Evolutionary conservation across 331 rosid genomes (phyloP).

Genomic region (Spiraea crenata): DNA sequence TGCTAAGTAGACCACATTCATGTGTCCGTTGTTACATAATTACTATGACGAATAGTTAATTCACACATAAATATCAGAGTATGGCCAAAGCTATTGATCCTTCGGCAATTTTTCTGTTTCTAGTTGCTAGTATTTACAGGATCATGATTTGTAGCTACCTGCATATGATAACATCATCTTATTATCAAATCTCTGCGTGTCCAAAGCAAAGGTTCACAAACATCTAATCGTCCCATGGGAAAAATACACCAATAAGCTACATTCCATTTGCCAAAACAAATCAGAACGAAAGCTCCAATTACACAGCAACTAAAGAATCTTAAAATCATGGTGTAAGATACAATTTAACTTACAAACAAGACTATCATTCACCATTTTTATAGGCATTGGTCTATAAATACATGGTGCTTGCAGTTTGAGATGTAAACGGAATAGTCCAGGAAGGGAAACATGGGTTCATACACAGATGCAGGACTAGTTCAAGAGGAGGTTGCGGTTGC

Average conservation of each 20-base stretch:
- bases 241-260: neutral
- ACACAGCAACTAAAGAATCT: neutral
- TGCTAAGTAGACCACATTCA: neutral
- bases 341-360: constrained; percentile 9
- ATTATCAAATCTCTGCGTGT: neutral
- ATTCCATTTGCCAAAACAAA: neutral
- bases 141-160: neutral
- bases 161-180: no score
- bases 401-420: no score
- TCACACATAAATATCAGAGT: no score
- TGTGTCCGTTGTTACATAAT: neutral
- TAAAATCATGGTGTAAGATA: neutral
- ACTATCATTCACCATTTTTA: neutral
- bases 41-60: neutral
- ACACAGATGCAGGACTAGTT: neutral
- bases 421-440: no score
- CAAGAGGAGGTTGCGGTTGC: neutral
- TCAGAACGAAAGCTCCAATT: neutral
- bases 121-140: neutral
- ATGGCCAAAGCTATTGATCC: neutral
- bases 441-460: constrained; percentile 3
- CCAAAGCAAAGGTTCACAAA: neutral
- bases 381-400: no score
- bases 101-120: neutral
- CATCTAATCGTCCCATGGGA: neutral